Evolutionary conservation across 441 rosid genomes (phyloP), one percentile per base, ranked within the genome.

Genomic region (Eruca vesicaria): DNA sequence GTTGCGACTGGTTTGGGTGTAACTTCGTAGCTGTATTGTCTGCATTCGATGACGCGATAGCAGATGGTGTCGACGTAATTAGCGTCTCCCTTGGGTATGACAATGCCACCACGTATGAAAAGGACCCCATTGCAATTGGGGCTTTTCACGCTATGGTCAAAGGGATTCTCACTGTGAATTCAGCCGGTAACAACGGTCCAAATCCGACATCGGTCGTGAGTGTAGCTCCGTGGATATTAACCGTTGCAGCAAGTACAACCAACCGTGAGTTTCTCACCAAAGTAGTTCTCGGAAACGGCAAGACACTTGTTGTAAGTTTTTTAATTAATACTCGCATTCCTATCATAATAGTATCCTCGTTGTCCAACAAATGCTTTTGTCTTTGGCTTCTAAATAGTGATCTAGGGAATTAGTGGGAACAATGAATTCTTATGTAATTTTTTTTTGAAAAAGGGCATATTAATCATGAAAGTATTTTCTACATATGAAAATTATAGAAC

Each of bases 31-130:
- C 48, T 12, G 15, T 82, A 0, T 32, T 84, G 63, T 52, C 78
- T 55, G 85, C 80, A 0, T 84, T 86, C n/a, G 90, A 84, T 6
- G 90, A 86, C 71, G 86, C 88, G 16, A 79, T 85, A 61, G 79
- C 85, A 9, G 90, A 84, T 55, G 88, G 86, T 11, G 90, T 86
- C 6, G 83, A 85, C 28, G 10, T 84, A 81, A 86, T 65, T 9
- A 52, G 57, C 26, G 4, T 52, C 8, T 52, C 57, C 26, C 2
- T 52, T 19, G 57, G 57, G 23, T 26, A 19, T 15, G 55, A 48
- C 53, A 1, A 50, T 3, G 57, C 6, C 12, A 9, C 0, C 2
- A 11, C 12, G 12, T 52, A 18, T 9, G 26, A 52, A 9, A 9
- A 19, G 11, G 26, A 19, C 57, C 7, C 74, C 0, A 23, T 81